Percentiles rank a stretch among this genome's conserved stretches.
These are phyloP conservation scores for Mycena kentingensis DNA, from an alignment of 768 basidiomycete species.

Conservation along the genomic window DNA sequence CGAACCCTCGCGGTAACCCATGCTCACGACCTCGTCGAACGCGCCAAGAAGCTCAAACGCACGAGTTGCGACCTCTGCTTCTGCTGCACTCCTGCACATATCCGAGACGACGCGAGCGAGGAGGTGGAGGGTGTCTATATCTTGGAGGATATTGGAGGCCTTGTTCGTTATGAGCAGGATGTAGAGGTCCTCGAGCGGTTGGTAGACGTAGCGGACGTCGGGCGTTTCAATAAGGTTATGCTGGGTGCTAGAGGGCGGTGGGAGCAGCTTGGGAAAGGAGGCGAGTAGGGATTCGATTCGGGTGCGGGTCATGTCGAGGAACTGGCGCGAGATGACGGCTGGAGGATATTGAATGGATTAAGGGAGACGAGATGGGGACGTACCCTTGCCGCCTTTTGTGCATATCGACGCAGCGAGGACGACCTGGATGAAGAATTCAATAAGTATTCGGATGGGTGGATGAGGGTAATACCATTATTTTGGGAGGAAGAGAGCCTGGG, in stretches of 20 bases:
- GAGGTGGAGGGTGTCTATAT: constrained; percentile 94
- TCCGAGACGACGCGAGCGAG: constrained; percentile 93
- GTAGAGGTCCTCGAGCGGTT: constrained; percentile 94
- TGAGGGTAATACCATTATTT: too few species aligned
- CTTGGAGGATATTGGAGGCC: constrained; percentile 97
- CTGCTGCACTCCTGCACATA: constrained; percentile 82
- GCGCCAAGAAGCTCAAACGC: constrained; percentile 92
- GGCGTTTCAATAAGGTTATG: constrained; percentile 96
- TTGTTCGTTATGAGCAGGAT: constrained; percentile 98
- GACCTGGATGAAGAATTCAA: too few species aligned
- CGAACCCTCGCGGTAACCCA: constrained; percentile 77
- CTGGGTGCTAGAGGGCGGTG: constrained; percentile 78
- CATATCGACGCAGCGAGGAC: constrained; percentile 94
- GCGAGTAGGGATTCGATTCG: constrained; percentile 95
- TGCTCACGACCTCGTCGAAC: constrained; percentile 93
- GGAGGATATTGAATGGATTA: constrained; percentile 4
- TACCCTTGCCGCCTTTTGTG: constrained; percentile 91
- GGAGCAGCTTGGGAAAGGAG: constrained; percentile 94
- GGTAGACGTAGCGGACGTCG: constrained; percentile 96
- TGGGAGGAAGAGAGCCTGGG: too few species aligned
- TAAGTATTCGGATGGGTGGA: too few species aligned
- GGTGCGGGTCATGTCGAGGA: constrained; percentile 88
- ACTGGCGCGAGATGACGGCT: constrained; percentile 97
- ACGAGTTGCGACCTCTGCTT: constrained; percentile 86
- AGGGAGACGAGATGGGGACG: constrained; percentile 26